Conservation (phyloP, 169 alveolate species). For the Plasmodium inui region DNA sequence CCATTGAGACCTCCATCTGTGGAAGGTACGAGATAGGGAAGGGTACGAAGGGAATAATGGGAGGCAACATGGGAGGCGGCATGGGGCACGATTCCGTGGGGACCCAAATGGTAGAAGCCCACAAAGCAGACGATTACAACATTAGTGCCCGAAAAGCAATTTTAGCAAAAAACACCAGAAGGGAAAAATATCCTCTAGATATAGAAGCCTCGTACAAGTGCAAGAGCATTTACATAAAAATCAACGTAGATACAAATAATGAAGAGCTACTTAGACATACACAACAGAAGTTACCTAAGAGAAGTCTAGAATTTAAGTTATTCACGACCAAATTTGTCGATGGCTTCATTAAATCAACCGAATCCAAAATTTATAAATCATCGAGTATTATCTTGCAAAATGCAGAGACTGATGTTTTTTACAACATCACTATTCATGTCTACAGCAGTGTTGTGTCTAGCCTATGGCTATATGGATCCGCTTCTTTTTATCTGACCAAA, state of each 20-base stretch:
- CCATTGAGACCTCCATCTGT: background rate
- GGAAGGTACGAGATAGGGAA: conserved; percentile 6
- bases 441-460: conserved; percentile 24
- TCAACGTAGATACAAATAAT: conserved; percentile 57
- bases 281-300: conserved; percentile 34
- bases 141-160: conserved; percentile 9
- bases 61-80: background rate
- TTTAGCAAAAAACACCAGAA: conserved; percentile 3
- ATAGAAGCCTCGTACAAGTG: conserved; percentile 41
- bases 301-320: conserved; percentile 57
- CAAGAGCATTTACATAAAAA: conserved; percentile 55
- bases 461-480: conserved; percentile 53
- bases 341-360: conserved; percentile 69
- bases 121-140: conserved; percentile 22
- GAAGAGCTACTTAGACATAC: conserved; percentile 48
- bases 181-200: conserved; percentile 57
- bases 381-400: conserved; percentile 69
- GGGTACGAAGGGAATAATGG: conserved; percentile 8
- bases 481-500: conserved; percentile 46
- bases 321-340: conserved; percentile 52
- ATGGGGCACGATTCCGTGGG: background rate
- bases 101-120: background rate
- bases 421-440: conserved; percentile 66
- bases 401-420: conserved; percentile 64
- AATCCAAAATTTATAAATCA: conserved; percentile 62